A percentile compares a stretch with the other conserved stretches of the same genome.
These are phyloP conservation scores for Eucalyptus microcorys DNA, from an alignment of 345 rosid species.

Conservation along the genomic window DNA sequence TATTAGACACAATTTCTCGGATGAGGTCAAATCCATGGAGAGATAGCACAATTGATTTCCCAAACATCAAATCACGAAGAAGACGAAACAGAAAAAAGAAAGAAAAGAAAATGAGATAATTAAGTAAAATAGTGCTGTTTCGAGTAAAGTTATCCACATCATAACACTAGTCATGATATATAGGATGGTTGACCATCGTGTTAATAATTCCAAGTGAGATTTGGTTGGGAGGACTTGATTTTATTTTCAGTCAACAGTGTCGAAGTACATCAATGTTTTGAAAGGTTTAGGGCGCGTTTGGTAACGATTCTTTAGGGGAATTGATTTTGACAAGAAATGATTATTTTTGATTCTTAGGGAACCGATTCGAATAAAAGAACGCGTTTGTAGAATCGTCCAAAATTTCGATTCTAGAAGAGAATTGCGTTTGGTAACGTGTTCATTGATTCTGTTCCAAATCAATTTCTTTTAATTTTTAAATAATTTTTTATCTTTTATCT, in stretches of 20 bases:
- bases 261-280: neutral
- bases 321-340: too few species aligned
- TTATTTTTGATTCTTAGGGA: too few species aligned
- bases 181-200: neutral
- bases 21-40: neutral
- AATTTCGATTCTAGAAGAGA: too few species aligned
- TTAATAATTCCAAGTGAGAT: neutral
- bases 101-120: neutral
- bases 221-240: neutral
- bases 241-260: neutral
- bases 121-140: neutral
- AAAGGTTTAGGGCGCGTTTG: too few species aligned
- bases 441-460: too few species aligned
- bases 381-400: too few species aligned
- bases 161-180: too few species aligned
- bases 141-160: neutral
- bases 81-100: neutral
- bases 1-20: neutral
- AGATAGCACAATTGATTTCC: neutral
- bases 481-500: too few species aligned
- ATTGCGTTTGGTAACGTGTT: too few species aligned
- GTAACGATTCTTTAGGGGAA: too few species aligned
- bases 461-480: too few species aligned
- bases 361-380: too few species aligned
- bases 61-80: neutral